A percentile compares a stretch with the other conserved stretches of the same genome.
These are phyloP conservation scores for Wickerhamomyces subpelliculosus DNA, from an alignment of 805 yeast genomes.

Conservation along the genomic window DNA sequence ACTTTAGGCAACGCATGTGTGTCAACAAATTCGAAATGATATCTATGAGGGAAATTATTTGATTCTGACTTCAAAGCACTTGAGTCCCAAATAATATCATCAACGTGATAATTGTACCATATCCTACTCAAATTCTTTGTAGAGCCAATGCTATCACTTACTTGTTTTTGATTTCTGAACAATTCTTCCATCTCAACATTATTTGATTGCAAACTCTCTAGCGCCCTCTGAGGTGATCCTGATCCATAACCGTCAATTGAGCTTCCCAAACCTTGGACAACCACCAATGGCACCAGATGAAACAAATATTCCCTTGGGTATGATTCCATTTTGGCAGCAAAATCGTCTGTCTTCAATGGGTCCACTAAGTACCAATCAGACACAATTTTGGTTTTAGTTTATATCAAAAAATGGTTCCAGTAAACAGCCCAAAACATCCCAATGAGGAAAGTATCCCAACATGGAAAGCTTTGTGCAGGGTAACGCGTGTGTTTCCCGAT, in stretches of 20 bases:
- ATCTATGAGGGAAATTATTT: conserved; percentile 19
- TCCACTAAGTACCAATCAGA: background rate
- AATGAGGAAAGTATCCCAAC: too few species aligned
- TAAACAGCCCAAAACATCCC: too few species aligned
- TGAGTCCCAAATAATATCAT: conserved; percentile 21
- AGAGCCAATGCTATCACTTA: background rate
- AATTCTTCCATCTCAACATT: conserved; percentile 3
- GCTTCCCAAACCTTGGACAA: conserved; percentile 34
- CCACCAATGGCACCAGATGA: conserved; percentile 32
- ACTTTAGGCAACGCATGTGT: conserved; percentile 18
- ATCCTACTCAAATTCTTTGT: too few species aligned
- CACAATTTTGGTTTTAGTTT: background rate
- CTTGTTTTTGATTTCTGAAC: conserved; percentile 8
- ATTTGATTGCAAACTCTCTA: background rate
- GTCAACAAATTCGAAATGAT: conserved; percentile 26
- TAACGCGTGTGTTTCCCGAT: too few species aligned
- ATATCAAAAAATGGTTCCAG: too few species aligned
- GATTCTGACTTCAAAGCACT: conserved; percentile 16
- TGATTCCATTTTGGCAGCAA: conserved; percentile 26
- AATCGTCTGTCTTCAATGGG: too few species aligned
- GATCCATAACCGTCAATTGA: background rate
- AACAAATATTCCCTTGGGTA: conserved; percentile 28
- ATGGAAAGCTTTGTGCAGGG: too few species aligned
- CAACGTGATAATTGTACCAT: too few species aligned
- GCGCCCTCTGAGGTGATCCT: background rate